A percentile compares a stretch with the other conserved stretches of the same genome.
Conservation (phyloP, 1,284 basidiomycete species). For the Cryptococcus sp. region DNA sequence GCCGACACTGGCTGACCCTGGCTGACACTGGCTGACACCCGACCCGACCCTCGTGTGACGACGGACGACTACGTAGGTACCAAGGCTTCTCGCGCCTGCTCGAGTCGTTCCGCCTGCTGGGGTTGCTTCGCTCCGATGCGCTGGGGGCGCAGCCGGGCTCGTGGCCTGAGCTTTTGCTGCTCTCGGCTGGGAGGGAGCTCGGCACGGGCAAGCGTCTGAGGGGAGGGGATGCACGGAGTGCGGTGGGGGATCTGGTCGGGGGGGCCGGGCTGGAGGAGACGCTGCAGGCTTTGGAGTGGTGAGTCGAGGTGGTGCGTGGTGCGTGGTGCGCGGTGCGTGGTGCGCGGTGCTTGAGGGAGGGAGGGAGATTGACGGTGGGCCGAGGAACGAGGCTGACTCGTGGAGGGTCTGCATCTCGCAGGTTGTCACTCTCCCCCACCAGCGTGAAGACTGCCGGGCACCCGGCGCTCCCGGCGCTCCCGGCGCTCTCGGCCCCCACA, state of each 20-base stretch:
- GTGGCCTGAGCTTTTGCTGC: conserved; percentile 29
- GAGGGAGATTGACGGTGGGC: too few relatives aligned
- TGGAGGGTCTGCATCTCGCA: conserved; percentile 10
- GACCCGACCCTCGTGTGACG: neutral
- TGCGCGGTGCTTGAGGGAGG: too few relatives aligned
- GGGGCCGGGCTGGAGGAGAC: conserved; percentile 47
- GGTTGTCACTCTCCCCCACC: conserved; percentile 52
- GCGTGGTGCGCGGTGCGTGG: too few relatives aligned
- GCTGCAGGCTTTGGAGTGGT: conserved; percentile 60
- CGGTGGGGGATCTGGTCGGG: conserved; percentile 52
- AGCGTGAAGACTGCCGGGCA: conserved; percentile 13
- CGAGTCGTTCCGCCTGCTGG: conserved; percentile 68
- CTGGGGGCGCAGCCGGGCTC: conserved; percentile 19
- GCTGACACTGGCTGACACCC: conserved; percentile 1
- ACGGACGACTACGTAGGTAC: too few relatives aligned
- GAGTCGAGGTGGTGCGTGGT: conserved; percentile 27
- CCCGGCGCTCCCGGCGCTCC: conserved; percentile 4
- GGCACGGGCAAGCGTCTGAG: conserved; percentile 8
- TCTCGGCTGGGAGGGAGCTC: conserved; percentile 29
- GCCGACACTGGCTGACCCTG: neutral
- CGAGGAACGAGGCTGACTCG: too few relatives aligned
- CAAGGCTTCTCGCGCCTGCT: conserved; percentile 78
- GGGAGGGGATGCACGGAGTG: conserved; percentile 16
- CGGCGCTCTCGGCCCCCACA: conserved; percentile 53
- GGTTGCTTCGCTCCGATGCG: conserved; percentile 60